Base-by-base conservation (phyloP, 768 basidiomycete genomes). In the Daedalea quercina region DNA sequence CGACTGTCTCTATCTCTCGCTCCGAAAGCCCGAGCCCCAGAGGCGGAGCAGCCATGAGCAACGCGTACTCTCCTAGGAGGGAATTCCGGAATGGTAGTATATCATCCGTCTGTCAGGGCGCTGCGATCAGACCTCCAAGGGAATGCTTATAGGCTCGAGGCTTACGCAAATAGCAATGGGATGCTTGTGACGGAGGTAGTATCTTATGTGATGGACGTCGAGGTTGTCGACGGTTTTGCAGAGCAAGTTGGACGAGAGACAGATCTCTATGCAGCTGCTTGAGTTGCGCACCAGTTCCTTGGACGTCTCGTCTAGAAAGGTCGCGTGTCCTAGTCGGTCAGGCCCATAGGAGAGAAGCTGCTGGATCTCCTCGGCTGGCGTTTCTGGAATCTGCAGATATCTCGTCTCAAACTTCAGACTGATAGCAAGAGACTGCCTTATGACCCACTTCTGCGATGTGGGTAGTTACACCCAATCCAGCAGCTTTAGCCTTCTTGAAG, bases 391-490 rank as follows among this genome's bases (percentile, higher is more conserved):
- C 83, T 82, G 55, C 25, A 23, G 41, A 19, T 7, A 15, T 15
- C 19, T 15, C 8, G 13, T 44, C 9, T 15, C 7, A 47, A 12
- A 50, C 22, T 1, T 26, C 20, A 12, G 41, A 25, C n/a, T n/a
- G 35, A n/a, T 51, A 9, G 46, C 6, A 22, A 40, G n/a, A 0
- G 0, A 25, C 8, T 19, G 41, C 3, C 25, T 19, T 12, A 20
- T 20, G 20, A 60, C 67, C n/a, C 54, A 85, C 87, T 76, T 94
- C 90, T 1, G 90, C 88, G 48, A 92, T 84, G 65, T 93, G 90
- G 34, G 92, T 64, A 0, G 90, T 93, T n/a, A 90, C 59, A 1
- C 82, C 76, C 8, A 93, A 65, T 0, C 87, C 87, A 1, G 76
- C 81, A 34, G 64, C 70, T 52, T 77, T 81, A 1, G 79, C 87